A percentile compares a stretch with the other conserved stretches of the same genome.
These are phyloP conservation scores for Silene coronaria DNA, from an alignment of 179 eudicot species.

Conservation along the genomic window DNA sequence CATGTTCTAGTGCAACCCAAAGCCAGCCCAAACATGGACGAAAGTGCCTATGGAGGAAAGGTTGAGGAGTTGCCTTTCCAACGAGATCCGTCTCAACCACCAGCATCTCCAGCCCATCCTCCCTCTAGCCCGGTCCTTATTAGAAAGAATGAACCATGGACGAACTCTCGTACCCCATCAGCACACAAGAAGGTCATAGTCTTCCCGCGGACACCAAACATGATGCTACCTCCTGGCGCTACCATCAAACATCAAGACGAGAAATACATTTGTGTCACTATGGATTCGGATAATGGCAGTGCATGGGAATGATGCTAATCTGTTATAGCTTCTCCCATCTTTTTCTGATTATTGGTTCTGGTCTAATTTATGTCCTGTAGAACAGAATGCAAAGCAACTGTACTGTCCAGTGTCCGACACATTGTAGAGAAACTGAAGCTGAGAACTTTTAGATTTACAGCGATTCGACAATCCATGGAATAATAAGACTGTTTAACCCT, in stretches of 20 bases:
- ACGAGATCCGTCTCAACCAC: conserved; percentile 6
- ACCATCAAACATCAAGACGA: conserved; percentile 18
- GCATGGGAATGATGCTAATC: conserved; percentile 8
- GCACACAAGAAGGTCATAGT: conserved; percentile 26
- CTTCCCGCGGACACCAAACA: conserved; percentile 14
- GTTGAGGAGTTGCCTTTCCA: not conserved
- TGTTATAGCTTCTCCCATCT: not conserved
- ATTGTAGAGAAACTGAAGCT: not conserved
- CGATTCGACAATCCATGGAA: no score
- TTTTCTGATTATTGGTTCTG: not conserved
- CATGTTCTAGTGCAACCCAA: not conserved
- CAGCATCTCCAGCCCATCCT: not conserved
- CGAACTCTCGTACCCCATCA: not conserved
- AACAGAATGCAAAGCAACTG: not conserved
- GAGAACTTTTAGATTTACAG: not conserved
- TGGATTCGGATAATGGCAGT: conserved; percentile 15
- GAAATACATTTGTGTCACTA: conserved; percentile 25
- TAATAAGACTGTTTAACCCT: no score
- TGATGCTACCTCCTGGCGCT: conserved; percentile 24
- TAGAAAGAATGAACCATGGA: not conserved
- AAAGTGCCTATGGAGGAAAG: not conserved
- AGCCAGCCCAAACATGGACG: not conserved
- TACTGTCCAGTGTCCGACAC: not conserved
- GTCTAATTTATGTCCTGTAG: not conserved
- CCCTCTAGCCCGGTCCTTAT: not conserved